These are phyloP conservation scores for Boletus eberwhitei DNA, from an alignment of 768 basidiomycete genomes.

Conservation along the genomic window DNA sequence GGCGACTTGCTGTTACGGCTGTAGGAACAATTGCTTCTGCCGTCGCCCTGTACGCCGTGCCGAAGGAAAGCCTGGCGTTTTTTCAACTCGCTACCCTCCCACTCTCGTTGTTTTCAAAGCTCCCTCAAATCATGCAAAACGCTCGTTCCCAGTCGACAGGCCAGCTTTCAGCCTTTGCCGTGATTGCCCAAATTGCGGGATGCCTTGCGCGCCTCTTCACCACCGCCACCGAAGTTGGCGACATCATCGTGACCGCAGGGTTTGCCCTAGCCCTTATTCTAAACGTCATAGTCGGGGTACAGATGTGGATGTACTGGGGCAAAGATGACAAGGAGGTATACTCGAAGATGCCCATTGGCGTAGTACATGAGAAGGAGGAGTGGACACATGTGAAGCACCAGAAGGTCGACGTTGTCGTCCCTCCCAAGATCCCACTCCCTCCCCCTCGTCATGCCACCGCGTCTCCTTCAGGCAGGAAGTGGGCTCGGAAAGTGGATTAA, in stretches of 20 bases:
- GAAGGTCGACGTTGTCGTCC: conserved; percentile 43
- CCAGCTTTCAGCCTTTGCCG: conserved; percentile 91
- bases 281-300: conserved; percentile 79
- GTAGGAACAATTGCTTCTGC: conserved; percentile 35
- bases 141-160: conserved; percentile 74
- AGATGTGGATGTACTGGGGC: conserved; percentile 86
- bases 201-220: conserved; percentile 94
- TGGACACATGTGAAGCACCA: conserved; percentile 25
- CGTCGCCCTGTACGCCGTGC: conserved; percentile 44
- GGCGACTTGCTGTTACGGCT: conserved; percentile 31
- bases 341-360: conserved; percentile 16
- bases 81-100: conserved; percentile 88
- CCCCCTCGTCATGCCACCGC: conserved; percentile 40
- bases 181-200: conserved; percentile 81
- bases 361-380: conserved; percentile 28
- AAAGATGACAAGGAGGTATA: conserved; percentile 38
- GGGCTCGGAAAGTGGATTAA: conserved; percentile 73
- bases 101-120: conserved; percentile 85
- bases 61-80: conserved; percentile 51
- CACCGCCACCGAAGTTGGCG: conserved; percentile 85
- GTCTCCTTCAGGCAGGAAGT: conserved; percentile 57
- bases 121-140: conserved; percentile 92
- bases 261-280: conserved; percentile 80
- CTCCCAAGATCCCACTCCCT: conserved; percentile 40
- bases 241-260: conserved; percentile 74